Evolutionary conservation across 2,329 filamentous ascomycete species (phyloP).

Genomic region (Cladosporium sp.): DNA sequence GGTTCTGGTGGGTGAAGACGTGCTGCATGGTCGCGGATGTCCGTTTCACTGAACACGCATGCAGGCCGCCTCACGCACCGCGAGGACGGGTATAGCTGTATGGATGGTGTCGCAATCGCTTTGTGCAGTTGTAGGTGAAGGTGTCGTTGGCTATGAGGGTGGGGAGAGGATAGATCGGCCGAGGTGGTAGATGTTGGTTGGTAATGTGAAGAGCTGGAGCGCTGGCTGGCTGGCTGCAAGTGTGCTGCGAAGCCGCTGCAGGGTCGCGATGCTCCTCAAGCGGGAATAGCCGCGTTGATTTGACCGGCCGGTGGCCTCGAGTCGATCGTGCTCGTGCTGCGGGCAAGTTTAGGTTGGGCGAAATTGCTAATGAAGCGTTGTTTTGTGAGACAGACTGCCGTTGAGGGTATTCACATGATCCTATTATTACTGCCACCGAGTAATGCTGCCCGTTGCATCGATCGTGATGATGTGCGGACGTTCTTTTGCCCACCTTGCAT

Average conservation of each 20-base stretch:
- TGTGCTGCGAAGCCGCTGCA: background rate
- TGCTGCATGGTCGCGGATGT: slow-evolving; percentile 46
- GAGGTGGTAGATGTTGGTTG: slow-evolving; percentile 7
- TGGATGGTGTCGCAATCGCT: slow-evolving; percentile 3
- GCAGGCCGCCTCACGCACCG: slow-evolving; percentile 13
- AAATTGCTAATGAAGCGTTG: too few species aligned
- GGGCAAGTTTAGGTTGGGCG: too few species aligned
- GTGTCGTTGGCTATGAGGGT: background rate
- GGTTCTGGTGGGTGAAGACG: slow-evolving; percentile 57
- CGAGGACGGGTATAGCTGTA: background rate
- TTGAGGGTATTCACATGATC: background rate
- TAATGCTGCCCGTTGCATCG: too few species aligned
- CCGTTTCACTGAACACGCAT: slow-evolving; percentile 12
- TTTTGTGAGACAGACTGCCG: background rate
- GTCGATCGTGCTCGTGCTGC: background rate
- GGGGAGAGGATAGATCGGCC: background rate
- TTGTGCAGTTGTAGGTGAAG: background rate
- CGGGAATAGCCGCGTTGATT: slow-evolving; percentile 3
- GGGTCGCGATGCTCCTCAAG: slow-evolving; percentile 6
- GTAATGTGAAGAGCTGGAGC: slow-evolving; percentile 7
- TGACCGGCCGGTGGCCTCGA: background rate
- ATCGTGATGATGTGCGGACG: too few species aligned
- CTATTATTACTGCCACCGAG: too few species aligned
- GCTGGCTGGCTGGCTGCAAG: slow-evolving; percentile 12
- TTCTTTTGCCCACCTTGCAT: too few species aligned